Evolutionary conservation across 1,284 basidiomycete genomes (phyloP).

Genomic region (Somion occarium): DNA sequence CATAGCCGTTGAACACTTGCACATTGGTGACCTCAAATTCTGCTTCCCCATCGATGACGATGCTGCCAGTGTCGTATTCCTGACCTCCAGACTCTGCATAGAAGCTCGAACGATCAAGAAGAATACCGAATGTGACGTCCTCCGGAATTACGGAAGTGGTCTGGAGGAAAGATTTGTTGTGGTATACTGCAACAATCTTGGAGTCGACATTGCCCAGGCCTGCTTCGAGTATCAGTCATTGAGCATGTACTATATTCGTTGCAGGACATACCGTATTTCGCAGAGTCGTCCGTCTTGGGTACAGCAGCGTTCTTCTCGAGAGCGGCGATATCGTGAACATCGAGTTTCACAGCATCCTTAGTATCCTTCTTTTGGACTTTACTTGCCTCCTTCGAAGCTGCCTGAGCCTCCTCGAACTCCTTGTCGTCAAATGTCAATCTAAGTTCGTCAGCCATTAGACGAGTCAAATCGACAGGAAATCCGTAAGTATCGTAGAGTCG

Average conservation of each 20-base stretch:
- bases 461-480: constrained; percentile 96
- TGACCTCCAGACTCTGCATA: constrained; percentile 98
- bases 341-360: constrained; percentile 77
- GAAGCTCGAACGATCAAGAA: constrained; percentile 95
- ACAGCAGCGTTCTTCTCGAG: constrained; percentile 79
- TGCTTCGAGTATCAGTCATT: constrained; percentile 23
- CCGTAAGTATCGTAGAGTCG: constrained; percentile 97
- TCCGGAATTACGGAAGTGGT: constrained; percentile 66
- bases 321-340: constrained; percentile 91
- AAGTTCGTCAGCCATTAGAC: constrained; percentile 96
- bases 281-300: constrained; percentile 92
- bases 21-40: constrained; percentile 95
- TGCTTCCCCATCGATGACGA: constrained; percentile 87
- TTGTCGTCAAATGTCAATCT: constrained; percentile 82
- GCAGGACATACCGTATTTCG: constrained; percentile 49
- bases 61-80: constrained; percentile 93
- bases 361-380: constrained; percentile 77
- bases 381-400: constrained; percentile 87
- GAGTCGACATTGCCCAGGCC: constrained; percentile 75
- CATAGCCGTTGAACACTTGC: constrained; percentile 83
- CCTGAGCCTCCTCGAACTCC: constrained; percentile 90
- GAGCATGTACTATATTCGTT: neutral
- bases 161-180: constrained; percentile 71
- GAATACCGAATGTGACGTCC: constrained; percentile 73
- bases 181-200: constrained; percentile 83